Base-by-base conservation (phyloP, 306 rosid species). In the Abrus pulchellus region DNA sequence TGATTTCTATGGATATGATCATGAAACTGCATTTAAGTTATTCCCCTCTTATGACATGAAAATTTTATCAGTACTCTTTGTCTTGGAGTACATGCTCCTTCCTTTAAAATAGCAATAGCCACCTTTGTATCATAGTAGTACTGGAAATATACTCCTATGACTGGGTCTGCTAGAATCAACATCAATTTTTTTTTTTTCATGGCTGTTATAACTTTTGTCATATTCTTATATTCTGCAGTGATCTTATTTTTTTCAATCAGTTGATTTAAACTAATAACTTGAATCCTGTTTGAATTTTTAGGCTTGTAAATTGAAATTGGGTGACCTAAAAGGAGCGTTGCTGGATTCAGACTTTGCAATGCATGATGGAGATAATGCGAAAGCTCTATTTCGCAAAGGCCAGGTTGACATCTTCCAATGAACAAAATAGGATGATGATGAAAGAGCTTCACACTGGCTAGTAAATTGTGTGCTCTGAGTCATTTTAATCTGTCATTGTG, bases 381-480 rank as follows among this genome's bases (percentile, higher is more conserved):
- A 88, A 78, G 91, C 91, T 63, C 66, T 88, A 63, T 88, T 88
- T 43, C 87, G 89, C 76, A 82, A 85, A 81, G 91, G 91, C 82
- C 91, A 88, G 91, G 91, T 88, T 78, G 38, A 44, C 14, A 52
- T 85, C 67, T 81, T 70, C 38, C 54, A 6, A 44, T 75, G 52
- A 7, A 32, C 29, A 83, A 55, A 78, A 13, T 52, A 67, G 78
- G 54, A 75, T 73, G 74, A 13, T 53, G 64, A 44, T 54, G 55
- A 55, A 43, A 57, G 14, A 80, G 12, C 44, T 59, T 68, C 45
- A 54, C 65, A 45, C 32, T 71, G 55, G 55, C 69, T 78, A 34
- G 56, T 72, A 49, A 72, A 76, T 27, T 53, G 76, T 76, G 54
- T 77, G 57, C 64, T 66, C 50, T 65, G 20, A 60, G 38, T 32